Evolutionary conservation across 495 filamentous ascomycete species (phyloP).

Genomic region (Xylaria cubensis): DNA sequence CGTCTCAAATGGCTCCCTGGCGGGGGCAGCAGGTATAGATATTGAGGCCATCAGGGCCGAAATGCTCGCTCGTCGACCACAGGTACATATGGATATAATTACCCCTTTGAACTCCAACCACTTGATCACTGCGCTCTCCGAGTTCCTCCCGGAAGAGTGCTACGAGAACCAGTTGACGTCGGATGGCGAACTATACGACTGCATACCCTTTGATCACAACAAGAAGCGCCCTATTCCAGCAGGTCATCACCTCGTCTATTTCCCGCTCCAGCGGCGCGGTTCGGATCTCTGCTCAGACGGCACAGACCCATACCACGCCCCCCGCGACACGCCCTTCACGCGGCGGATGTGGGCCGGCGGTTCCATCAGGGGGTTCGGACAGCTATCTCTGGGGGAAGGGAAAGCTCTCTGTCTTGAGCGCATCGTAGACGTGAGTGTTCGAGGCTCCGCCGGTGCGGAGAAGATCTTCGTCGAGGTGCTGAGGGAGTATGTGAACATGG

Average conservation of each 20-base stretch:
- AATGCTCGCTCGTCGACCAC: slow-evolving; percentile 55
- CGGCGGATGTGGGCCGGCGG: slow-evolving; percentile 86
- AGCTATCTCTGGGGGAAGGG: slow-evolving; percentile 55
- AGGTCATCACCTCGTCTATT: slow-evolving; percentile 77
- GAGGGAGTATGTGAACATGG: slow-evolving; percentile 40
- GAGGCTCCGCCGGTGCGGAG: slow-evolving; percentile 35
- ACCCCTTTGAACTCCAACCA: slow-evolving; percentile 68
- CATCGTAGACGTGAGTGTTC: slow-evolving; percentile 62
- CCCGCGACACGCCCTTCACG: slow-evolving; percentile 60
- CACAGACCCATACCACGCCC: slow-evolving; percentile 73
- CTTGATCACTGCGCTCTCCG: slow-evolving; percentile 65
- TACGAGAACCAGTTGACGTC: not conserved
- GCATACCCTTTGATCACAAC: not conserved
- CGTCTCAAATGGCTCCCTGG: slow-evolving; percentile 15
- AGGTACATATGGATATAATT: slow-evolving; percentile 68
- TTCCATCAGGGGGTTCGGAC: slow-evolving; percentile 44
- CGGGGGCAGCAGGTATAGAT: slow-evolving; percentile 6
- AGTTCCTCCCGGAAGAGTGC: slow-evolving; percentile 56
- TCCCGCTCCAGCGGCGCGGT: slow-evolving; percentile 64
- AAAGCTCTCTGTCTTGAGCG: slow-evolving; percentile 67
- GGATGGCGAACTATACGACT: not conserved
- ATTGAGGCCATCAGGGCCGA: slow-evolving; percentile 32
- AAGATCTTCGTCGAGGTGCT: slow-evolving; percentile 53
- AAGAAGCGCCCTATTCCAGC: slow-evolving; percentile 51
- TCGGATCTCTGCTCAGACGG: slow-evolving; percentile 69